A percentile compares a stretch with the other conserved stretches of the same genome.
Conservation (phyloP, 2,329 filamentous ascomycete species). For the Penicillium sp. region DNA sequence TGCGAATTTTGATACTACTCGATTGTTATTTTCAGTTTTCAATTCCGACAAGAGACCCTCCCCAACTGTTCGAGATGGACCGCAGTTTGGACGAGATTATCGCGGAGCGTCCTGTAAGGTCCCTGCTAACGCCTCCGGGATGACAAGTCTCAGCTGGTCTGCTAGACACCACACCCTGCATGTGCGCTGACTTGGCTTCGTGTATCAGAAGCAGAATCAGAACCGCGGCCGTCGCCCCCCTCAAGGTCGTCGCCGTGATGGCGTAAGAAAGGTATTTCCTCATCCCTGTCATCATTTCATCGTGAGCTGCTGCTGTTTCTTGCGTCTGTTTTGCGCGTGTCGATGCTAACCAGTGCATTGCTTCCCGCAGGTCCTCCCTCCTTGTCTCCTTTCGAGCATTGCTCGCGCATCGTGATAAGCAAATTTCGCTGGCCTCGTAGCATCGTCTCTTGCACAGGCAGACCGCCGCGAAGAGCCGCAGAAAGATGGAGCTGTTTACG, state of each 20-base stretch:
- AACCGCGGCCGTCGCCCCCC: slow-evolving; percentile 57
- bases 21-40: too few species aligned
- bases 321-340: slow-evolving; percentile 5
- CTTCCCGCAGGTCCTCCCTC: slow-evolving; percentile 45
- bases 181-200: too few species aligned
- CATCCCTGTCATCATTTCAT: too few species aligned
- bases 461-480: slow-evolving; percentile 20
- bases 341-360: too few species aligned
- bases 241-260: slow-evolving; percentile 81
- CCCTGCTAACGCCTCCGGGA: too few species aligned
- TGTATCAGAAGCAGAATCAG: too few species aligned
- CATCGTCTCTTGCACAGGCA: too few species aligned
- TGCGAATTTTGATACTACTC: too few species aligned
- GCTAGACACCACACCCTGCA: too few species aligned
- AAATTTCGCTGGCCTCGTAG: slow-evolving; percentile 23
- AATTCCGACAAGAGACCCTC: too few species aligned
- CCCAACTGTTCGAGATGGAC: slow-evolving; percentile 56
- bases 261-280: slow-evolving; percentile 91
- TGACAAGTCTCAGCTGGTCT: slow-evolving; percentile 19
- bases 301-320: background rate
- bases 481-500: slow-evolving; percentile 28
- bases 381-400: slow-evolving; percentile 31
- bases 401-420: too few species aligned
- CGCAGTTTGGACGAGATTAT: slow-evolving; percentile 58
- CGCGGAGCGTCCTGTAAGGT: slow-evolving; percentile 49